Base-by-base conservation (phyloP, 2,329 filamentous ascomycete species). In the Aspergillus ibericus region DNA sequence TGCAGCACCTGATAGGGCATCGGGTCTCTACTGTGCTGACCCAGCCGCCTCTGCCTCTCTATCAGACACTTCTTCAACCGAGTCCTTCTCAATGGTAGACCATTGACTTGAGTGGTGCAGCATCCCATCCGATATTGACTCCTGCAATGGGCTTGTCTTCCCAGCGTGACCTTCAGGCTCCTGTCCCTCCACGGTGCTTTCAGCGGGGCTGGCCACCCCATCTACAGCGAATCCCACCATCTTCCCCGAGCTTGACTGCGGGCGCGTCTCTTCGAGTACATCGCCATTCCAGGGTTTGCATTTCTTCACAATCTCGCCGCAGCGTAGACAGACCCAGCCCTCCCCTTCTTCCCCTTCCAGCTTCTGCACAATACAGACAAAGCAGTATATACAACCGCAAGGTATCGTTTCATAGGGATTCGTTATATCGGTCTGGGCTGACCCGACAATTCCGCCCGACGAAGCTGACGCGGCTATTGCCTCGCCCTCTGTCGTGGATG, bases 361-460 rank as follows among this genome's bases (percentile, higher is more conserved):
- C 59, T 91, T 86, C 58, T 92, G 91, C 3, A 93, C 92, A n/a
- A 98, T 77, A 70, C 95, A 99, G 16, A 96, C 91, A 72, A 96
- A 99, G 76, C 95, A 99, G 78, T 98, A 99, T 59, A 97, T 83
- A 74, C 93, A 96, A 0, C 90, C 90, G 69, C 95, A 99, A 0
- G 92, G 88, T 2, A 93, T 85, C 0, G 92, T 86, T 77, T 96
- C 92, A 73, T 99, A 99, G 0, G 95, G 93, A 72, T 98, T 99
- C 4, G 93, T 97, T 61, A 98, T 88, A 69, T 98, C 95, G 0
- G 93, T 97, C 64, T 92, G 89, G 6, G 91, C 90, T 16, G 90
- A 96, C 16, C 93, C 93, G 42, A 96, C 83, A 10, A 96, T 89
- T 13, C 93, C 92, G 60, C 88, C 87, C 4, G 87, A 86, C 10